Base-by-base conservation (phyloP, 2,329 filamentous ascomycete genomes). In the Metarhizium anisopliae region DNA sequence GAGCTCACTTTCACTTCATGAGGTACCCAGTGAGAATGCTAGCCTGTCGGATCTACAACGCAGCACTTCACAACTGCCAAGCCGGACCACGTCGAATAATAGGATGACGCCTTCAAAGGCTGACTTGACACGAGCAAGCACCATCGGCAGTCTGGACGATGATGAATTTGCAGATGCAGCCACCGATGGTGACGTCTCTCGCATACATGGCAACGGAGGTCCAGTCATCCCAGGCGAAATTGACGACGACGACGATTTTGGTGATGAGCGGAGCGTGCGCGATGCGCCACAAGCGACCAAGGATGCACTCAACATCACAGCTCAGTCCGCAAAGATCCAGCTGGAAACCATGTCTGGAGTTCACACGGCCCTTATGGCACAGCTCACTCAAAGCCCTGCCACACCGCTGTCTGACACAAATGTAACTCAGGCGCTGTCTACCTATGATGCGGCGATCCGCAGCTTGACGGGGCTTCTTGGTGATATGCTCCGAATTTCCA, bases 251-350 rank as follows among this genome's bases (percentile, higher is more conserved):
- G 84, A 83, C 47, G 90, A 95, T 63, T 89, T 88, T 63, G 74
- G 72, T 11, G 84, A 85, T 36, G 89, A 90, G 60, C 86, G 82
- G 40, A 95, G 90, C 64, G 87, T 86, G 54, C 86, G 83, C 56
- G 89, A 95, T 59, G 75, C 85, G 38, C 84, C 83, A 8, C 82
- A 86, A 1, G 83, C 85, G 38, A 92, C 83, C 66, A 95, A 95
- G 67, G 94, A 99, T 68, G 92, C 94, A 1, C 92, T 97, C 71
- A 93, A 93, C 68, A 97, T 99, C 65, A 96, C 93, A 3, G 94
- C 94, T 0, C 93, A 97, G 69, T 97, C 94, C 14, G 91, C 91
- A 11, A 93, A 89, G 67, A 74, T 97, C 36, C 94, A 99, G 70
- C 82, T 99, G 5, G 93, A 97, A 66, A 87, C 96, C 47, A 82